Evolutionary conservation across 306 rosid species (phyloP).

Genomic region (Rosa rugosa): DNA sequence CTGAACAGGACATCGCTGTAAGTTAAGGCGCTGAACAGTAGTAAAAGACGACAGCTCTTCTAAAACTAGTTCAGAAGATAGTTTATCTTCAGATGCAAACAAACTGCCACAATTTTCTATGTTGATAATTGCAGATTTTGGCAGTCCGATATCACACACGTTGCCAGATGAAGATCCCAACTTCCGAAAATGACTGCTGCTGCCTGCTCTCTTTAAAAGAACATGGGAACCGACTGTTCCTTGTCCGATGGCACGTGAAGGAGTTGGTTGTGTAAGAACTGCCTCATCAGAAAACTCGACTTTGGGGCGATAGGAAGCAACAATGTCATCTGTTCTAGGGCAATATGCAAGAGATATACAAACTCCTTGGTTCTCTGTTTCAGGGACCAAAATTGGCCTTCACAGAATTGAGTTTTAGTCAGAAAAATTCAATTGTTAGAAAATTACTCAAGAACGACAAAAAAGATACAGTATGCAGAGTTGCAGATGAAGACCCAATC

Average conservation of each 20-base stretch:
- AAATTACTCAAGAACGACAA: background rate
- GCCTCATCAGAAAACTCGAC: constrained; percentile 43
- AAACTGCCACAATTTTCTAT: constrained; percentile 32
- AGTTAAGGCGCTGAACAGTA: constrained; percentile 49
- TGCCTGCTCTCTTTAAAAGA: constrained; percentile 38
- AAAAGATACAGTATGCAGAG: background rate
- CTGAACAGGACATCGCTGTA: constrained; percentile 49
- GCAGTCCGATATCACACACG: constrained; percentile 62
- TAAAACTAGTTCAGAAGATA: constrained; percentile 49
- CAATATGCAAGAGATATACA: constrained; percentile 85
- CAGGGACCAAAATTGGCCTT: constrained; percentile 77
- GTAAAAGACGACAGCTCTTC: constrained; percentile 79
- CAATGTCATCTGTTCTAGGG: constrained; percentile 65
- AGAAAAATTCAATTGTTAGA: constrained; percentile 11
- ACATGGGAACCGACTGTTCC: constrained; percentile 73
- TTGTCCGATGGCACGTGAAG: constrained; percentile 46
- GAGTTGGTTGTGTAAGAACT: constrained; percentile 48
- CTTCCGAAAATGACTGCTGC: constrained; percentile 34
- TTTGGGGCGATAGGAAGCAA: constrained; percentile 83
- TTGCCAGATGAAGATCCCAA: constrained; percentile 51
- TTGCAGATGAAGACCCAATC: background rate
- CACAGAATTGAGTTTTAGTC: constrained; percentile 30
- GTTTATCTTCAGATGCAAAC: constrained; percentile 71
- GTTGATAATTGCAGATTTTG: constrained; percentile 60
- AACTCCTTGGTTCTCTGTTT: constrained; percentile 66